Evolutionary conservation across 352 stramenopile species (phyloP).

Genomic region (Aphanomyces astaci): DNA sequence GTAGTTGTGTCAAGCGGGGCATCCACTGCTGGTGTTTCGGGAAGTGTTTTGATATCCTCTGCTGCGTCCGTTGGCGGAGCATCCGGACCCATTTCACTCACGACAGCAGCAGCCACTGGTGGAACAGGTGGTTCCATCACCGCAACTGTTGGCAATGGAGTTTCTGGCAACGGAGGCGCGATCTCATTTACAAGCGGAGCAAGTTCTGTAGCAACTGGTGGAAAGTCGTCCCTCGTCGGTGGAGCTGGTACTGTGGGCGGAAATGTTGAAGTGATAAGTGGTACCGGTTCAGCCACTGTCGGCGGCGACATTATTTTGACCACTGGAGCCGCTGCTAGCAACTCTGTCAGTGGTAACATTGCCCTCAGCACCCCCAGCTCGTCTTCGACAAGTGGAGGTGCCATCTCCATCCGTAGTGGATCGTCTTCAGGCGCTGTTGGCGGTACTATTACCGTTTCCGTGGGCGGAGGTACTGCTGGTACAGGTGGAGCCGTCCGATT

Average conservation of each 20-base stretch:
- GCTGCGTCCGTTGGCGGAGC: not conserved
- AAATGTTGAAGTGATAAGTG: conserved; percentile 29
- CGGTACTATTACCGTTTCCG: conserved; percentile 2
- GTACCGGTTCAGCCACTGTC: conserved; percentile 30
- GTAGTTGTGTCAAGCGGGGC: not conserved
- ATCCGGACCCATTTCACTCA: not conserved
- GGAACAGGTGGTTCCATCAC: conserved; percentile 2
- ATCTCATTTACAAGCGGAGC: conserved; percentile 3
- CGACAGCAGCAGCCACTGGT: not conserved
- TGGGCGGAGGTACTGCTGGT: not conserved
- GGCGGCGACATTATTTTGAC: conserved; percentile 28
- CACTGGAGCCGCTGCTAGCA: conserved; percentile 1
- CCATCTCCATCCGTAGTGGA: not conserved
- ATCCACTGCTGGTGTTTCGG: not conserved
- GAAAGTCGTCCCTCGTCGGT: not conserved
- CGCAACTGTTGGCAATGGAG: not conserved
- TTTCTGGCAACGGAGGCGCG: not conserved
- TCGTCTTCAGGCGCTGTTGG: not conserved
- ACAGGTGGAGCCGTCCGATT: conserved; percentile 14
- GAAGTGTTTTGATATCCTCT: not conserved
- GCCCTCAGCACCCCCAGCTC: not conserved
- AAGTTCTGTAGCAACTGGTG: conserved; percentile 6
- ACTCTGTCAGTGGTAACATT: not conserved
- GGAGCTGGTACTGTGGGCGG: conserved; percentile 3
- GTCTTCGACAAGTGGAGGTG: not conserved